These are phyloP conservation scores for Amorphotheca resinae DNA, from an alignment of 495 filamentous ascomycete genomes.

Conservation along the genomic window DNA sequence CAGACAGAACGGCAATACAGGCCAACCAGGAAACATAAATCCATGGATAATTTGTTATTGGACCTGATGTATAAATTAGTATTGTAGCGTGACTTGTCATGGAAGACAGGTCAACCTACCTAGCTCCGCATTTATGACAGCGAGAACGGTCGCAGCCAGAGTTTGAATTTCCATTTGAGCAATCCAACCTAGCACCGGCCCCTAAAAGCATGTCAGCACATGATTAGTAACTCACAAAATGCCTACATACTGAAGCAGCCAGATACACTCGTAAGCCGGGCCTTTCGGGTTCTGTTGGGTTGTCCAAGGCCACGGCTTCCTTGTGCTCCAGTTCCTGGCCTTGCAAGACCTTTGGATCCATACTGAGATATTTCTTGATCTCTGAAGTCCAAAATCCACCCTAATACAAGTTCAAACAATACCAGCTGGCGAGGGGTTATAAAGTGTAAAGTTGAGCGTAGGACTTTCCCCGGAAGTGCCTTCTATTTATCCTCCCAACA, in stretches of 20 bases:
- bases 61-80: neutral
- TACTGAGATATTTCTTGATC: too few species aligned
- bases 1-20: neutral
- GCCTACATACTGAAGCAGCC: neutral
- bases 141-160: neutral
- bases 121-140: neutral
- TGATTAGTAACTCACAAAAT: neutral
- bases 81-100: neutral
- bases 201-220: neutral
- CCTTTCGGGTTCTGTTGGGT: too few species aligned
- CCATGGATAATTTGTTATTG: neutral
- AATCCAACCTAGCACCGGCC: neutral
- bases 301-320: too few species aligned
- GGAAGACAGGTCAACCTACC: neutral
- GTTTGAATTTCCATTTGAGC: neutral
- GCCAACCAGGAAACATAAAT: neutral
- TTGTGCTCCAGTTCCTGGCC: too few species aligned
- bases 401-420: too few species aligned
- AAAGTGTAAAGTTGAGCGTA: too few species aligned
- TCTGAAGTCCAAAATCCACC: too few species aligned
- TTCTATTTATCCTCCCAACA: too few species aligned
- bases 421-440: too few species aligned
- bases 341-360: too few species aligned
- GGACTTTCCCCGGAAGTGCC: too few species aligned
- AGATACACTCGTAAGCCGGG: neutral